Percentiles rank a stretch among this genome's conserved stretches.
Evolutionary conservation across 345 rosid species (phyloP).

Genomic region (Eucalyptus virginea): DNA sequence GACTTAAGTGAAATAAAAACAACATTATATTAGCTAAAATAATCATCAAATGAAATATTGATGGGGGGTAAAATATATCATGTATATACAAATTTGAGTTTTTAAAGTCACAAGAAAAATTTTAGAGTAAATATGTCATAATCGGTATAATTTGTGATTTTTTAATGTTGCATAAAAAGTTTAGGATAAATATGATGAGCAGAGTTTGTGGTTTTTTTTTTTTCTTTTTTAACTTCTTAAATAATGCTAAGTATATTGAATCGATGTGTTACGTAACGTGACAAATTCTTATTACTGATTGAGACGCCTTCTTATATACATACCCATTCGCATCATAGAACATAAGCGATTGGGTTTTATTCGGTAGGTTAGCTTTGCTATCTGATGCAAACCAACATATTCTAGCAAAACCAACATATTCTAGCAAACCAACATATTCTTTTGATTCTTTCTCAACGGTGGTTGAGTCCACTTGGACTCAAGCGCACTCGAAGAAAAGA

Average conservation of each 20-base stretch:
- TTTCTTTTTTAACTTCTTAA: no score
- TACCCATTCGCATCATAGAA: not conserved
- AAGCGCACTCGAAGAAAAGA: not conserved
- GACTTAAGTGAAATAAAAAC: not conserved
- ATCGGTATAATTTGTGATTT: rapidly evolving
- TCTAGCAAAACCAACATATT: not conserved
- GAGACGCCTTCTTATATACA: not conserved
- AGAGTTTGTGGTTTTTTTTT: no score
- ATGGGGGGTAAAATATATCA: not conserved
- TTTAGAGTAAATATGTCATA: not conserved
- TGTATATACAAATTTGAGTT: no score
- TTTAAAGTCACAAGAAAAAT: not conserved
- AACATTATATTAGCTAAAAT: no score
- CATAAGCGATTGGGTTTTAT: not conserved
- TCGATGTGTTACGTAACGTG: not conserved
- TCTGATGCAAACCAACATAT: not conserved
- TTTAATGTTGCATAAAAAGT: not conserved
- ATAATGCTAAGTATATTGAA: not conserved
- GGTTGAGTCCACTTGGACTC: not conserved
- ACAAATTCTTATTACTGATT: not conserved
- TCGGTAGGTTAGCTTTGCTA: not conserved
- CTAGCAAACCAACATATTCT: not conserved
- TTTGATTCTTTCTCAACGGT: not conserved
- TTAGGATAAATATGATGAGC: no score
- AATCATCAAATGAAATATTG: not conserved